Evolutionary conservation across 768 basidiomycete species (phyloP).

Genomic region (Mycena vulgaris): DNA sequence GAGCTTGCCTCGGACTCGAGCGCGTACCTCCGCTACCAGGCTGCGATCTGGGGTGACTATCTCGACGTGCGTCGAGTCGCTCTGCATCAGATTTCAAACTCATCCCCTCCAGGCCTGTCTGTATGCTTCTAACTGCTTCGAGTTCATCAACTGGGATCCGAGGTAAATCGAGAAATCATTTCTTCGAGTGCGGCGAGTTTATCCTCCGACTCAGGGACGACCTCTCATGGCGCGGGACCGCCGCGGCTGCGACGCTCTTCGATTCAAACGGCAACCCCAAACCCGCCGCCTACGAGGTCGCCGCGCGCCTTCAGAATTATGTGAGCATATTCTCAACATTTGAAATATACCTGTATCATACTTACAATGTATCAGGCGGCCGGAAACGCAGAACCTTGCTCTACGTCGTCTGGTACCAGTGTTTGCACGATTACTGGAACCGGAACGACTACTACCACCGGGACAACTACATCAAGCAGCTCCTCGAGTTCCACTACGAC

Average conservation of each 20-base stretch:
- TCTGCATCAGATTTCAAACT: background rate
- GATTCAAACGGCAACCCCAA: slow-evolving; percentile 33
- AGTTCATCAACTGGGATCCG: slow-evolving; percentile 37
- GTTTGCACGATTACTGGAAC: background rate
- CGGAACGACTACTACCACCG: background rate
- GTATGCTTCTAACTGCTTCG: slow-evolving; percentile 33
- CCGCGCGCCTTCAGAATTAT: slow-evolving; percentile 32
- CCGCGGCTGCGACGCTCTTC: slow-evolving; percentile 35
- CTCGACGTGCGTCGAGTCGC: slow-evolving; percentile 23
- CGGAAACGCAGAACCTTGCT: too few relatives aligned
- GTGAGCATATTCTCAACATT: slow-evolving; percentile 25
- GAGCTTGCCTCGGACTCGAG: slow-evolving; percentile 1
- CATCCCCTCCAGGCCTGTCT: slow-evolving; percentile 22
- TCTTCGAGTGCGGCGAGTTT: background rate
- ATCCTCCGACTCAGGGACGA: slow-evolving; percentile 23
- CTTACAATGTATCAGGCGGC: background rate
- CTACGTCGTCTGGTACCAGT: too few relatives aligned
- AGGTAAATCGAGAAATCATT: background rate
- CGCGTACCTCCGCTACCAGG: slow-evolving; percentile 30
- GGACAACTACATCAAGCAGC: background rate
- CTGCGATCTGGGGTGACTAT: slow-evolving; percentile 36
- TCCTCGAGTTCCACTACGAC: slow-evolving; percentile 9
- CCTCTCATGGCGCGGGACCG: slow-evolving; percentile 34
- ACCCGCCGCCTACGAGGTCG: slow-evolving; percentile 36
- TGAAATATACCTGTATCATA: slow-evolving; percentile 25